Percentiles rank a stretch among this genome's conserved stretches.
These are phyloP conservation scores for Penicillium sp. DNA, from an alignment of 2,329 filamentous ascomycete species.

Conservation along the genomic window DNA sequence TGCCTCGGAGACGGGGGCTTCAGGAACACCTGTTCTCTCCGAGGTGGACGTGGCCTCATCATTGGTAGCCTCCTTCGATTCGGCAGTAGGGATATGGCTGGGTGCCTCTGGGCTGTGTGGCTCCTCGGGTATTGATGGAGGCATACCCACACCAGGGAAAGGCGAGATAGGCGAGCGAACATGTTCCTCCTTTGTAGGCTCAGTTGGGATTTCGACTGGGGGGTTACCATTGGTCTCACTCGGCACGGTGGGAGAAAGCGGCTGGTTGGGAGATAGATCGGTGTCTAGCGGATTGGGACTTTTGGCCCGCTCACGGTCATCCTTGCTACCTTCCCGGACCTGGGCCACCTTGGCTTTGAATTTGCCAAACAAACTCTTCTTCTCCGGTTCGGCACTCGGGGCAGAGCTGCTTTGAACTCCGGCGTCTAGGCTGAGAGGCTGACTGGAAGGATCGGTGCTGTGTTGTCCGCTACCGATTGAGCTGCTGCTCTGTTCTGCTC, in stretches of 20 bases:
- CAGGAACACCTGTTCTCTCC: neutral
- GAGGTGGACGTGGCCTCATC: neutral
- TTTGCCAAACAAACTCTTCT: constrained; percentile 59
- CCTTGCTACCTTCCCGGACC: constrained; percentile 51
- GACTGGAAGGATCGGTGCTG: constrained; percentile 37
- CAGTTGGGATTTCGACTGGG: constrained; percentile 22
- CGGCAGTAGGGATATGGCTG: constrained; percentile 5
- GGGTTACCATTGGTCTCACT: constrained; percentile 20
- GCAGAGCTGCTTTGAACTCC: constrained; percentile 33
- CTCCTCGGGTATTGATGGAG: constrained; percentile 33
- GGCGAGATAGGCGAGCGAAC: constrained; percentile 28
- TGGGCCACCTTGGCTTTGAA: constrained; percentile 58
- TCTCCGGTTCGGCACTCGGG: constrained; percentile 43
- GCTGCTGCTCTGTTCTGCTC: constrained; percentile 61
- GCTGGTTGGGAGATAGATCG: constrained; percentile 34
- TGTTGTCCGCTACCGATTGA: constrained; percentile 59
- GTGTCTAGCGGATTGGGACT: constrained; percentile 44
- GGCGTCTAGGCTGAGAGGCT: constrained; percentile 37
- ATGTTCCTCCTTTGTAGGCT: constrained; percentile 21
- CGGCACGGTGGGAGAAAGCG: constrained; percentile 31
- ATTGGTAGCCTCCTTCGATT: constrained; percentile 1
- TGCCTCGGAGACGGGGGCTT: neutral
- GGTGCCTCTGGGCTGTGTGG: constrained; percentile 28
- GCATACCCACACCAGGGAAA: constrained; percentile 28
- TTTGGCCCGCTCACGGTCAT: constrained; percentile 51